Evolutionary conservation across 208 protist species (phyloP).

Genomic region (Trypanosoma congolense): DNA sequence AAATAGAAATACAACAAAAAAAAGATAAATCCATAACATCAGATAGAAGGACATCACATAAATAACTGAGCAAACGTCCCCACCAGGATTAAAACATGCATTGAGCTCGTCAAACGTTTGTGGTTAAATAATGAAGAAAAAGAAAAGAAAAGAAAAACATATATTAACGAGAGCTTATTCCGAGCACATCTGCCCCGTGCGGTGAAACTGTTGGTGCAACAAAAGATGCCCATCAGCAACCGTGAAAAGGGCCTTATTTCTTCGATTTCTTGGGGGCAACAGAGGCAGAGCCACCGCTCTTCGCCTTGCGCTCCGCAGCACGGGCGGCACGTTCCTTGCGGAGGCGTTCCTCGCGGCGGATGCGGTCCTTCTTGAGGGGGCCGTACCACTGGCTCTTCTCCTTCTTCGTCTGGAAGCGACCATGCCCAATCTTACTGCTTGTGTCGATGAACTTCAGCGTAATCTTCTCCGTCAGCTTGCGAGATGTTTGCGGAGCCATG

Average conservation of each 20-base stretch:
- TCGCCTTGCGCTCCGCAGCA: slow-evolving; percentile 71
- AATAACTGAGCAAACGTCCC: no score
- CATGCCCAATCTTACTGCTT: slow-evolving; percentile 98
- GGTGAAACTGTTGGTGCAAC: no score
- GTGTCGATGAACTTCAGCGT: slow-evolving; percentile 99
- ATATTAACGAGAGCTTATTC: no score
- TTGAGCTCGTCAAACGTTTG: no score
- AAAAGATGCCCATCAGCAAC: no score
- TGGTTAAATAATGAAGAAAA: no score
- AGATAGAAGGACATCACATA: not conserved
- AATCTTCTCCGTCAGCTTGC: slow-evolving; percentile 91
- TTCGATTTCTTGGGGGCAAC: slow-evolving; percentile 18
- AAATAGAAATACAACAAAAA: slow-evolving; percentile 10
- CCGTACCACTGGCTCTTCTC: slow-evolving; percentile 98
- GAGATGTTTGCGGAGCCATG: slow-evolving; percentile 83
- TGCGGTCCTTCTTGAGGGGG: slow-evolving; percentile 91
- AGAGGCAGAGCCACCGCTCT: slow-evolving; percentile 14
- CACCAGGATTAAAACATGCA: no score
- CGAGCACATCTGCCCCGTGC: no score
- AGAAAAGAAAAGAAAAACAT: no score
- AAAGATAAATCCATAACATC: not conserved
- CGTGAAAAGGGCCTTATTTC: no score
- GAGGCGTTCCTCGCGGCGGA: slow-evolving; percentile 75
- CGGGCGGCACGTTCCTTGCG: slow-evolving; percentile 79
- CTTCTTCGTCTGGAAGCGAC: slow-evolving; percentile 98